phyloP scores from a whole-genome alignment of 2,329 filamentous ascomycete species.

The Aspergillus floridensis region DNA sequence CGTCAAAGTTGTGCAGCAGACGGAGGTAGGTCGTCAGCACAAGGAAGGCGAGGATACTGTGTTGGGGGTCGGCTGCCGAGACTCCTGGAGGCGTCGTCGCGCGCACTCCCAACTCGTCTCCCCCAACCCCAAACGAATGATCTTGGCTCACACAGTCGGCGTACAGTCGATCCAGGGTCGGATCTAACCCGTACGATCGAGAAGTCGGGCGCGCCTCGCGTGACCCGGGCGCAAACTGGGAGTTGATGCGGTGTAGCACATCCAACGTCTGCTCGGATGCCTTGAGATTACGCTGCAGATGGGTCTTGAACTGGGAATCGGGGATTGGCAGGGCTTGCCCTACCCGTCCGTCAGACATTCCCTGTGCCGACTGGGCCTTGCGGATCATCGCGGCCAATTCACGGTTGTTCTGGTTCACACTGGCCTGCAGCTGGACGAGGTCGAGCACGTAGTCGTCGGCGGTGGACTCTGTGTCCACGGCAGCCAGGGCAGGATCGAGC shows the following conservation, averaged over 20 bases:
- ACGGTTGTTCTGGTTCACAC: not conserved
- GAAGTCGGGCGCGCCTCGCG: not conserved
- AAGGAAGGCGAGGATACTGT: not conserved
- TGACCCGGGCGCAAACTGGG: not conserved
- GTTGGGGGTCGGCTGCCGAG: not conserved
- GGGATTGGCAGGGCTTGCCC: not conserved
- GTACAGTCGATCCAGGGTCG: not conserved
- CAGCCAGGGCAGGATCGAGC: not conserved
- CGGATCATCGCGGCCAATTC: not conserved
- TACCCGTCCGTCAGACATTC: not conserved
- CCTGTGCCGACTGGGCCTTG: not conserved
- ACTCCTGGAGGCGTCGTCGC: not conserved
- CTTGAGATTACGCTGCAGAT: not conserved
- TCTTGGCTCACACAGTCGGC: not conserved
- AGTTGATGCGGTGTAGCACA: not conserved
- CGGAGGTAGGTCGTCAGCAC: not conserved
- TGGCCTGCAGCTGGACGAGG: not conserved
- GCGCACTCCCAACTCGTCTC: not conserved
- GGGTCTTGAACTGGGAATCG: not conserved
- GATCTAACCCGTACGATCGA: not conserved
- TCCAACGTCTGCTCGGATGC: not conserved
- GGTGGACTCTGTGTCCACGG: not conserved
- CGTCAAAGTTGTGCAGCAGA: not conserved
- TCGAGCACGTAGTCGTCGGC: not conserved
- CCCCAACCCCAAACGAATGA: not conserved